Evolutionary conservation across 169 alveolate genomes (phyloP), one percentile per base, ranked within the genome.

Genomic region (Eimeria praecox): DNA sequence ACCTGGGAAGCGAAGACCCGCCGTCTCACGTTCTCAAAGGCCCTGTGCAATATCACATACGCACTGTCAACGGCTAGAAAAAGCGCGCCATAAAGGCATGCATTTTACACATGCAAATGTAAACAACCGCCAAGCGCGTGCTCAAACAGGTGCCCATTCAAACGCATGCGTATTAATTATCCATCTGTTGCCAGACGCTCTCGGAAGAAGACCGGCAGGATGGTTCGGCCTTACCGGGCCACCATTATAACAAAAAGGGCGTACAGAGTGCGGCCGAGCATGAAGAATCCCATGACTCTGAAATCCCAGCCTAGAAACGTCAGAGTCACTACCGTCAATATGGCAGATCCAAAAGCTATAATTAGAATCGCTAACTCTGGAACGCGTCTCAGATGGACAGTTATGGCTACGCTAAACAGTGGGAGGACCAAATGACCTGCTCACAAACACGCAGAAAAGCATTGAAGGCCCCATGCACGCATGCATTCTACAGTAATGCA

Each of bases 21-120:
- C 16, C 93, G 78, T 42, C 93, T 46, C 24, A 87, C 56, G 52
- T 87, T 87, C 40, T 87, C 93, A 87, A 87, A 87, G n/a, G 93
- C 78, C 93, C 93, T 87, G 52, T 3, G 83, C 83, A 73, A 73
- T 38, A 73, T 40, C 83, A 22, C 83, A 73, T 35, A 10, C 54
- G 52, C 52, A 62, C 66, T 46, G 4, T 20, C 33, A 2, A 49
- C 52, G 6, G 22, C 75, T 46, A 16, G 24, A 49, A 49, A 66
- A 66, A 24, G 44, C 8, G 24, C 24, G 24, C 27, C 78, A 12
- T 5, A 33, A 33, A 42, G 22, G 78, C 1, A 6, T 66, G 20
- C 27, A 66, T 0, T n/a, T 30, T 5, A 3, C 46, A 42, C 9
- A 33, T 44, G 46, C 88, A 78, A 40, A 27, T 38, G 27, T 40